Percentiles rank a stretch among this genome's conserved stretches.
Conservation (phyloP, 2,329 filamentous ascomycete genomes). For the Coniochaeta sp. region DNA sequence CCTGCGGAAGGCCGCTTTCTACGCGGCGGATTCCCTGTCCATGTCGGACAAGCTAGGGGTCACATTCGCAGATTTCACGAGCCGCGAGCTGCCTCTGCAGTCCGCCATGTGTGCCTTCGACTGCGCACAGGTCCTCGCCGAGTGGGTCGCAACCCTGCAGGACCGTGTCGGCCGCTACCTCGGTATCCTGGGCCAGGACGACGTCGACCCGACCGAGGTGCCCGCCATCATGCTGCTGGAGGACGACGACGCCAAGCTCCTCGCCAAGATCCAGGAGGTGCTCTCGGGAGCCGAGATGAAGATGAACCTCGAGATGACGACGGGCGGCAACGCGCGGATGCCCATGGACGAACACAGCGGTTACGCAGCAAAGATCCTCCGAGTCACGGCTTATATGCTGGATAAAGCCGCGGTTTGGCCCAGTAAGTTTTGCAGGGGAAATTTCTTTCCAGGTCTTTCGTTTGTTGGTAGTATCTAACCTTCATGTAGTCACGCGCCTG, state of each 20-base stretch:
- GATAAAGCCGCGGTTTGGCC: conserved; percentile 91
- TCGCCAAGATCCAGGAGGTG: conserved; percentile 76
- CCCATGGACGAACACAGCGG: conserved; percentile 58
- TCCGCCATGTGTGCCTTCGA: conserved; percentile 90
- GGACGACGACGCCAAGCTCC: conserved; percentile 80
- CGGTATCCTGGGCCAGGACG: conserved; percentile 76
- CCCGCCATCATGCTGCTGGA: conserved; percentile 86
- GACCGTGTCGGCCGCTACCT: conserved; percentile 87
- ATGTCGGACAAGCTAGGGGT: conserved; percentile 83
- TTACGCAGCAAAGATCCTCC: conserved; percentile 76
- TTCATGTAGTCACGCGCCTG: conserved; percentile 38
- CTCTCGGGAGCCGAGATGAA: conserved; percentile 71
- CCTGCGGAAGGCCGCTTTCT: conserved; percentile 88
- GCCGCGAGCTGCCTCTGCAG: conserved; percentile 79
- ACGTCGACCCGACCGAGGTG: conserved; percentile 70
- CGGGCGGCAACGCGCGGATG: conserved; percentile 34
- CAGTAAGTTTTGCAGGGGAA: conserved; percentile 48
- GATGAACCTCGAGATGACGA: conserved; percentile 53
- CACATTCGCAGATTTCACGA: conserved; percentile 76
- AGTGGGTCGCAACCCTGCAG: conserved; percentile 90
- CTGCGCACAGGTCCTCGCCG: conserved; percentile 85
- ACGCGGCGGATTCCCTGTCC: conserved; percentile 82
- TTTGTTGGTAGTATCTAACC: background rate
- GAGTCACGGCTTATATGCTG: conserved; percentile 78
- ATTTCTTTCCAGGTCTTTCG: conserved; percentile 4